phyloP scores from a whole-genome alignment of 805 yeast genomes.

The Komagataella populi region DNA sequence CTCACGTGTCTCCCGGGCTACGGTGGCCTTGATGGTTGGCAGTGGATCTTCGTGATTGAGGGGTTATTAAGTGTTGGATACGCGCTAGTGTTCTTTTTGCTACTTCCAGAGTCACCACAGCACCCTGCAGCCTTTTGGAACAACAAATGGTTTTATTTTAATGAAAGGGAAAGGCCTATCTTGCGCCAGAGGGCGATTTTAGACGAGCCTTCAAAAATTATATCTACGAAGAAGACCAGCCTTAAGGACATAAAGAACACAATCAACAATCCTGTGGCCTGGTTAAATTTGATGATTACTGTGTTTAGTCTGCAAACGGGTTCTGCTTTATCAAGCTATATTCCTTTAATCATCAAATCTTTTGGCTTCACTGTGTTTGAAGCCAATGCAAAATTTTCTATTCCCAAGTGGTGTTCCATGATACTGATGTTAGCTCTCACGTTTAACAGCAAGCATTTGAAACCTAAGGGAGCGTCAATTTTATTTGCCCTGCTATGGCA shows the following conservation, averaged over 20 bases:
- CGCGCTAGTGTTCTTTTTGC: conserved; percentile 15
- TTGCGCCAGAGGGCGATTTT: not conserved
- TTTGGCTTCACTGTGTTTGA: conserved; percentile 5
- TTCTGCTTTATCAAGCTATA: conserved; percentile 1
- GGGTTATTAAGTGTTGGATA: conserved; percentile 24
- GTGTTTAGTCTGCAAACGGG: not conserved
- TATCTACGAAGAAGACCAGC: not conserved
- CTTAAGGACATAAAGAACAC: not conserved
- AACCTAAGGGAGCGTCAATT: conserved; percentile 3
- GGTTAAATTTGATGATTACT: not conserved
- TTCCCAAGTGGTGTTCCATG: conserved; percentile 2
- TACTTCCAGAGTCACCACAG: conserved; percentile 6
- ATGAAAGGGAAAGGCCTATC: not conserved
- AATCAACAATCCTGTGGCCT: not conserved
- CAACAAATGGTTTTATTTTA: not conserved
- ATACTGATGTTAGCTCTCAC: conserved; percentile 1
- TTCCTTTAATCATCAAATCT: conserved; percentile 5
- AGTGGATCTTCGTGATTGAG: conserved; percentile 38
- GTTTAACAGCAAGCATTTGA: conserved; percentile 2
- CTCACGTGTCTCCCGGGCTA: not conserved
- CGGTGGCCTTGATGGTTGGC: conserved; percentile 21
- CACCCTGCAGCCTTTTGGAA: conserved; percentile 5
- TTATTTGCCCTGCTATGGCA: conserved; percentile 1
- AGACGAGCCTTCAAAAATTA: not conserved
- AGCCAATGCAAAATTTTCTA: conserved; percentile 7